These are phyloP conservation scores for Cordyceps sp. DNA, from an alignment of 2,329 filamentous ascomycete species.

Conservation along the genomic window DNA sequence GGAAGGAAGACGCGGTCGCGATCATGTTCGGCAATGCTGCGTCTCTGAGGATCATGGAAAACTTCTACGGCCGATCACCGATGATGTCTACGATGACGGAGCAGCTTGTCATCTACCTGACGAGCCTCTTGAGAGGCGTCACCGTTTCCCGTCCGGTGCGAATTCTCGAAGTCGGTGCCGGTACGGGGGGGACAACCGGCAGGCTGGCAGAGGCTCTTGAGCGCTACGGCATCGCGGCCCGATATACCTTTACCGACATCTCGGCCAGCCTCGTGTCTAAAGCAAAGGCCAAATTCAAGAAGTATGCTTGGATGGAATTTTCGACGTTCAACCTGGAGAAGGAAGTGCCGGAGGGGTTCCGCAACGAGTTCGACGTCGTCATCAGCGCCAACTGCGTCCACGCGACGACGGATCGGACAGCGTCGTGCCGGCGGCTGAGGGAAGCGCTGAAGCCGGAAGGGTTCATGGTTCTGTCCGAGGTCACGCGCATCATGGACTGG, in stretches of 20 bases:
- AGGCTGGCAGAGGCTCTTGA: too few species aligned
- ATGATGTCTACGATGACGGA: too few species aligned
- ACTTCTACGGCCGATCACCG: too few species aligned
- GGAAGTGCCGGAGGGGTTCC: conserved; percentile 4
- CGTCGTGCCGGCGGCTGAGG: conserved; percentile 7
- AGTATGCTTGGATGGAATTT: conserved; percentile 9
- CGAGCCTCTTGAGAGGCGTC: too few species aligned
- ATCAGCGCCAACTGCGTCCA: conserved; percentile 20
- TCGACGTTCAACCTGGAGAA: conserved; percentile 13
- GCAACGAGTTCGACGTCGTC: conserved; percentile 12
- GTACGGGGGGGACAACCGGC: conserved; percentile 26
- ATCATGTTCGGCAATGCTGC: too few species aligned
- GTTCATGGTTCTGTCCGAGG: conserved; percentile 14
- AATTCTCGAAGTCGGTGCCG: conserved; percentile 26
- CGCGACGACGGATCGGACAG: conserved; percentile 11
- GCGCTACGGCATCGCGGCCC: not conserved
- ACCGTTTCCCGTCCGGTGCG: too few species aligned
- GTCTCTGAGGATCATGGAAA: too few species aligned
- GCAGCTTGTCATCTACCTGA: too few species aligned
- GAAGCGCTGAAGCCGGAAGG: conserved; percentile 11
- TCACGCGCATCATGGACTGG: conserved; percentile 11
- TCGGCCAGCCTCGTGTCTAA: conserved; percentile 14
- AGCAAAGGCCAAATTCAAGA: conserved; percentile 10
- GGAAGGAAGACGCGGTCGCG: too few species aligned
- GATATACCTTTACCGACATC: conserved; percentile 26